Evolutionary conservation across 2,329 filamentous ascomycete genomes (phyloP), one percentile per base, ranked within the genome.

Genomic region (Diplodia seriata): DNA sequence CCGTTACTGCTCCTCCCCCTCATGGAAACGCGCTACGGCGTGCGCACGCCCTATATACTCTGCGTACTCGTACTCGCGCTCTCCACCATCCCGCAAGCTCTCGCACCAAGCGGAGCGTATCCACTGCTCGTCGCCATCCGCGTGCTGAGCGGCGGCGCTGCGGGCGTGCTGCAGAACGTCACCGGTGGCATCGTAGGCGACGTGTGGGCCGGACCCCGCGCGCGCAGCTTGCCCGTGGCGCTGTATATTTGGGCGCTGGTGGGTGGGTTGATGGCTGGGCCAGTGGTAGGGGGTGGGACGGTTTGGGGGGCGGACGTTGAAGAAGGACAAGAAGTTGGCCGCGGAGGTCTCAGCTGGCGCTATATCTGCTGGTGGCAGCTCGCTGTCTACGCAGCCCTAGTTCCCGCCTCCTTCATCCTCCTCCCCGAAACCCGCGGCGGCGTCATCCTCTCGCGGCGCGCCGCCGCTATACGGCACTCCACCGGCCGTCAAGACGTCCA

Each of bases 351-450:
- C 31, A n/a, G 23, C 54, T 61, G 55, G 65, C 55, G 53, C 31
- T 51, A 33, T 31, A 76, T 80, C 57, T 78, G 79, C 71, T 79
- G 78, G 70, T 76, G 77, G 47, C 78, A 80, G 66, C 71, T 80
- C 1, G 55, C 55, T 20, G 74, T 77, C 73, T 83, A 84, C 51
- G 80, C 77, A 20, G 76, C 77, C 3, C 71, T 84, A 1, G 73
- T 83, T 4, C 78, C 78, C 0, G 43, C 83, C n/a, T 76, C 79
- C 68, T 69, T 76, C 54, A 71, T 81, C 57, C 74, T 76, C 12
- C 74, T 86, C 9, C 77, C 77, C 2, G 84, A 86, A 70, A 82
- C 82, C 15, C 79, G 84, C 29, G 76, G 77, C 0, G 77, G 79
- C 20, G 80, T 84, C 12, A 81, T 86, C 26, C 77, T 85, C 4